Base-by-base conservation (phyloP, 371 early-diverging fungal species). In the Syncephalastrum monosporum region DNA sequence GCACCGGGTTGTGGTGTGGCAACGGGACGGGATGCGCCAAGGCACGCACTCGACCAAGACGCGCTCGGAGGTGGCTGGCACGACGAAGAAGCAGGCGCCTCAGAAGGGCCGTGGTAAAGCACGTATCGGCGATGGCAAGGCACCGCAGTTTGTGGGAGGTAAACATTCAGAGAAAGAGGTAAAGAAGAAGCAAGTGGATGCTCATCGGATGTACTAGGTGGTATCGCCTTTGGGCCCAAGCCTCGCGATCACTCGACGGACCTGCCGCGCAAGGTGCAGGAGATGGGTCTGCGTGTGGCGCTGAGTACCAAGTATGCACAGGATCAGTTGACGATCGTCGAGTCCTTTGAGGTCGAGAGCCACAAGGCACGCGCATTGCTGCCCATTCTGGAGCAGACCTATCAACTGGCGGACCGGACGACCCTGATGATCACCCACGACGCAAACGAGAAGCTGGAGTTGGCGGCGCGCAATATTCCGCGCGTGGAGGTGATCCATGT, bases 41-140 rank as follows among this genome's bases (percentile, higher is more conserved):
- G 96, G 96, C 44, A 96, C 96, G 8, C 87, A 87, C 53, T 84
- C 85, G 25, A 83, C 93, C 24, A 93, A 93, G 67, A 79, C 82
- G 15, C 82, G 91, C 53, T 82, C 89, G 42, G 92, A 95, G 61
- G 95, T 96, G 29, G 75, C 91, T 24, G 97, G 96, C 21, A 82
- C 90, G 5, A 83, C 90, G 44, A 74, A 82, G 59, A 97, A 92
- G 73, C 72, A 72, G 10, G 82, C 86, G 33, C 91, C 91, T 23
- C 97, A 97, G 73, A 97, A 97, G 76, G 97, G 97, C 5, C 81
- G 94, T 44, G 97, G 97, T 72, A 83, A 79, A 63, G 96, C 97
- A 14, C 84, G 97, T 64, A 88, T 91, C 17, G 95, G 96, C 43
- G 87, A 92, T 13, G 61, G 83, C 38, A 82, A 95, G 29, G 93